Evolutionary conservation across 805 yeast species (phyloP), one percentile per base, ranked within the genome.

Genomic region (Pichia phayaonensis): DNA sequence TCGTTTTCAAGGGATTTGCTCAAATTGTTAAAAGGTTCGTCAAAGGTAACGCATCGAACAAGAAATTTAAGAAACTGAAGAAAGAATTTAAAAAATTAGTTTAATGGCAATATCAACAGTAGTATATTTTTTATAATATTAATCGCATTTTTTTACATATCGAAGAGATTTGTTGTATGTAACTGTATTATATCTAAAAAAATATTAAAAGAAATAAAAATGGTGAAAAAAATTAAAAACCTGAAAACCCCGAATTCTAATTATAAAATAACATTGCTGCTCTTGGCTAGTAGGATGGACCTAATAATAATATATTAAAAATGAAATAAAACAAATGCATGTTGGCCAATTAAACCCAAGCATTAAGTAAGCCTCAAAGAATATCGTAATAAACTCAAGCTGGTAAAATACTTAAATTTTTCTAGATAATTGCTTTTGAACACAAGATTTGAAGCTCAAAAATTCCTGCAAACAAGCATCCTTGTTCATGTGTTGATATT

Each of bases 391-490:
- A 13, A 4, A 29, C 5, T 8, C 2, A 13, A 29, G 3, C n/a
- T 7, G 12, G 16, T 29, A 29, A 12, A 29, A 29, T 12, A 3
- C 13, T 39, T 21, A 50, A 5, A 50, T n/a, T 13, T 40, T 46
- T 31, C 22, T 50, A 11, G 41, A 18, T 11, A 50, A 21, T 22
- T 50, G 44, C 13, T 50, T 57, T 34, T 68, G 61, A 12, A 81
- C 81, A 62, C 86, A 81, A 20, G 63, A 54, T 55, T 73, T 78
- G 62, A 79, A 81, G 36, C 59, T 58, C 22, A 61, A 53, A 51
- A 81, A 81, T 61, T 81, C 83, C 29, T 67, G 59, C 43, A 66
- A 68, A 59, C 86, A 81, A n/a, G 74, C 71, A 54, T 77, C 79
- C 51, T 76, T 73, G 15, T 72, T 60, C 40, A 81, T 72, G 44